Evolutionary conservation across 176 grass and related monocot species (phyloP).

Genomic region (Juncus inflexus): DNA sequence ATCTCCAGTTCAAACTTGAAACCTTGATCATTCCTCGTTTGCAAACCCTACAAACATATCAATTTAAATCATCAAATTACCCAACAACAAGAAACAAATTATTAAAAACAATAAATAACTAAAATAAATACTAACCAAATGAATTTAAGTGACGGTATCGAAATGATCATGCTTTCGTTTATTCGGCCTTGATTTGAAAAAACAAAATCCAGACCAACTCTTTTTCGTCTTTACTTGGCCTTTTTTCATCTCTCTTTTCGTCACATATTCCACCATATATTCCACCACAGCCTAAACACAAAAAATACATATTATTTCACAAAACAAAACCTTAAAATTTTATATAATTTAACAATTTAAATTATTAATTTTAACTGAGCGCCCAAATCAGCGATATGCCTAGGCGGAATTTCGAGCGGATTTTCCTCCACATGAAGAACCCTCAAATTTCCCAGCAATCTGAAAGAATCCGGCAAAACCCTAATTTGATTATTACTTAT

Average conservation of each 20-base stretch:
- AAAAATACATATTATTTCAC: neutral
- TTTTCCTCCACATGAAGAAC: slow-evolving; percentile 84
- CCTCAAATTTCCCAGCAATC: slow-evolving; percentile 47
- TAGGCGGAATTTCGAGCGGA: slow-evolving; percentile 88
- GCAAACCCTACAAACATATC: slow-evolving; percentile 2
- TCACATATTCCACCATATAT: slow-evolving; percentile 64
- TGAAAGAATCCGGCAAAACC: slow-evolving; percentile 85
- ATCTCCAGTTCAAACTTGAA: slow-evolving; percentile 6
- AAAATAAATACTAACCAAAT: too few species aligned
- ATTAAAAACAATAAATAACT: too few species aligned
- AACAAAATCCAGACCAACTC: slow-evolving; percentile 73
- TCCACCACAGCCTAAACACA: slow-evolving; percentile 64
- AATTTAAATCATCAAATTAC: slow-evolving; percentile 9
- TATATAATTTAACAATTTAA: too few species aligned
- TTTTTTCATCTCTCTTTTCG: slow-evolving; percentile 52
- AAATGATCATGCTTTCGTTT: slow-evolving; percentile 94
- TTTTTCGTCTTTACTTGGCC: slow-evolving; percentile 61
- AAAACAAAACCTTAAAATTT: too few species aligned
- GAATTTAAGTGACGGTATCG: slow-evolving; percentile 40
- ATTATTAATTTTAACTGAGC: neutral
- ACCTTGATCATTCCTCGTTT: too few species aligned
- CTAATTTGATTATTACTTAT: slow-evolving; percentile 97
- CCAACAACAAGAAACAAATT: slow-evolving; percentile 4
- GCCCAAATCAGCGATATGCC: too few species aligned
- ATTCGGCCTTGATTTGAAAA: slow-evolving; percentile 66